Conservation (phyloP, 2,329 filamentous ascomycete genomes). For the Coniochaeta hoffmannii region DNA sequence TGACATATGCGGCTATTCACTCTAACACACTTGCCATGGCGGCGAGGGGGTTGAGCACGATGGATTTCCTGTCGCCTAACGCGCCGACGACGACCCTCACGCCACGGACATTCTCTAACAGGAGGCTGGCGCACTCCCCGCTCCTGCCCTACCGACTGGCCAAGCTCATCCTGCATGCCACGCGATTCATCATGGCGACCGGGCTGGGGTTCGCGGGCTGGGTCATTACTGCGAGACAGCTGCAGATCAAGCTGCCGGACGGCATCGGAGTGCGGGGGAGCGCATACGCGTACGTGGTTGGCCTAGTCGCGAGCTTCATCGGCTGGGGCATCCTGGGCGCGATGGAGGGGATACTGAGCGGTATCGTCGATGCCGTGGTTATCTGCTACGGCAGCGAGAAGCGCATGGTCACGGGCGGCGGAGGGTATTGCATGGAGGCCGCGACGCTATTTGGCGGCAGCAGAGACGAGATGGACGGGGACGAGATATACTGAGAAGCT, state of each 20-base stretch:
- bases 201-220: slow-evolving; percentile 92
- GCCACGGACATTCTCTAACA: slow-evolving; percentile 39
- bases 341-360: slow-evolving; percentile 81
- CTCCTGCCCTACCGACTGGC: slow-evolving; percentile 85
- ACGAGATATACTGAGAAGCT: slow-evolving; percentile 6
- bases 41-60: slow-evolving; percentile 70
- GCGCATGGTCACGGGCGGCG: slow-evolving; percentile 56
- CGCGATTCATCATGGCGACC: slow-evolving; percentile 83
- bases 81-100: slow-evolving; percentile 67
- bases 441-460: slow-evolving; percentile 75
- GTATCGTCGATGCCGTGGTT: slow-evolving; percentile 79
- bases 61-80: slow-evolving; percentile 69
- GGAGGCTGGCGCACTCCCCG: slow-evolving; percentile 21
- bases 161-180: slow-evolving; percentile 85
- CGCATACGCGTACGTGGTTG: slow-evolving; percentile 90
- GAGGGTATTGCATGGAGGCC: slow-evolving; percentile 85
- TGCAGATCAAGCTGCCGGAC: slow-evolving; percentile 53
- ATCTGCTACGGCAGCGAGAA: slow-evolving; percentile 94
- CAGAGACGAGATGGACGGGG: slow-evolving; percentile 15
- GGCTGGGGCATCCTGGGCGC: slow-evolving; percentile 89
- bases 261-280: slow-evolving; percentile 61
- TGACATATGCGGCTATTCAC: slow-evolving; percentile 92
- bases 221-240: slow-evolving; percentile 81
- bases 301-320: slow-evolving; percentile 85
- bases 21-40: slow-evolving; percentile 74